Evolutionary conservation across 805 yeast species (phyloP).

Genomic region (Candida andamanensis): DNA sequence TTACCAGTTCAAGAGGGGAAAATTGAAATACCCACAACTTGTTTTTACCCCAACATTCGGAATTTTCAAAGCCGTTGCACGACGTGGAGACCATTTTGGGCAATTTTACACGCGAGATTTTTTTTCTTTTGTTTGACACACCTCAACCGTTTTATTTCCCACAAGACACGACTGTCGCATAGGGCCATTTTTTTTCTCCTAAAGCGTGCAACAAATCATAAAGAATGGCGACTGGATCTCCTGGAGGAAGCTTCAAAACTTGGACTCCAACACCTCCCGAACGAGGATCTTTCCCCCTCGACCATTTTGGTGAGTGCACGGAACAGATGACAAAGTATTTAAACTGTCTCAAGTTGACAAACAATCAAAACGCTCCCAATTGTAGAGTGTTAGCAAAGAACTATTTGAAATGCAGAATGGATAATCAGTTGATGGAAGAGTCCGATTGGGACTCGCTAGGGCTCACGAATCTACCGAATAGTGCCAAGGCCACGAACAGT

Average conservation of each 20-base stretch:
- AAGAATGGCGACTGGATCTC: constrained; percentile 35
- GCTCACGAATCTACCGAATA: constrained; percentile 37
- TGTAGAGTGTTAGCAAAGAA: constrained; percentile 80
- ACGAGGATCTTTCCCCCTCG: constrained; percentile 92
- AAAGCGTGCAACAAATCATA: too few relatives aligned
- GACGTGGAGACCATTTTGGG: too few relatives aligned
- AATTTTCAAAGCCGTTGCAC: too few relatives aligned
- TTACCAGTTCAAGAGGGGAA: too few relatives aligned
- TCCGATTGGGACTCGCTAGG: constrained; percentile 43
- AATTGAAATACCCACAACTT: too few relatives aligned
- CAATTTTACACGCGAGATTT: too few relatives aligned
- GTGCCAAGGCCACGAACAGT: too few relatives aligned
- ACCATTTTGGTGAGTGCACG: constrained; percentile 81
- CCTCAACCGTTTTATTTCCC: too few relatives aligned
- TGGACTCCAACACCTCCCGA: constrained; percentile 91
- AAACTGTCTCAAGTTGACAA: constrained; percentile 69
- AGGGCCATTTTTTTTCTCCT: too few relatives aligned
- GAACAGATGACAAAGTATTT: constrained; percentile 70
- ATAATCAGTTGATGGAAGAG: constrained; percentile 46
- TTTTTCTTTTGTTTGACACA: too few relatives aligned
- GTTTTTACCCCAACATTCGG: too few relatives aligned
- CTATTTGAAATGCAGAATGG: constrained; percentile 87
- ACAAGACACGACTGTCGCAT: too few relatives aligned
- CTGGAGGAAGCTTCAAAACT: constrained; percentile 27
- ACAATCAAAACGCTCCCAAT: constrained; percentile 84